Evolutionary conservation across 495 filamentous ascomycete genomes (phyloP).

Genomic region (Daldinia vernicosa): DNA sequence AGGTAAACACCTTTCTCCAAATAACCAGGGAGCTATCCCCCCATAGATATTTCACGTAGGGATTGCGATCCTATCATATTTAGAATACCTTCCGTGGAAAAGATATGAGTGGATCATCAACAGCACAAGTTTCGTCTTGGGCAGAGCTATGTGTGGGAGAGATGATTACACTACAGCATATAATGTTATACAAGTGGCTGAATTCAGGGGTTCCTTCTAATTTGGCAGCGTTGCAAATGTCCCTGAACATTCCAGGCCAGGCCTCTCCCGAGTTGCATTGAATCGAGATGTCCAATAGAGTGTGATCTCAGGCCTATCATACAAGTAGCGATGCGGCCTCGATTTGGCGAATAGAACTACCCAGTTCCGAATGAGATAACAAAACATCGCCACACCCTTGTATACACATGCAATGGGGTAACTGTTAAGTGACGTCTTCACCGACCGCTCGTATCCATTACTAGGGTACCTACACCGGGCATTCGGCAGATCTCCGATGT

Average conservation of each 20-base stretch:
- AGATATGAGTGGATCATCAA: background rate
- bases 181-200: background rate
- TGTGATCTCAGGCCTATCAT: background rate
- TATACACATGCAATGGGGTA: background rate
- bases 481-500: background rate
- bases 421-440: background rate
- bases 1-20: background rate
- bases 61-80: background rate
- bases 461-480: background rate
- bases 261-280: background rate
- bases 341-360: background rate
- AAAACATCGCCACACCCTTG: background rate
- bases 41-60: background rate
- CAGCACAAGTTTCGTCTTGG: background rate
- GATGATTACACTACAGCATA: background rate
- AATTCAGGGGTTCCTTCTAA: background rate
- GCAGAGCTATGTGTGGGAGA: background rate
- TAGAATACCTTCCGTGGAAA: background rate
- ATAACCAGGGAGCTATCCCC: background rate
- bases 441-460: background rate
- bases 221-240: background rate
- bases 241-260: no score
- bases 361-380: background rate
- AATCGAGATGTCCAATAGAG: background rate
- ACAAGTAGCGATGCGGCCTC: background rate